These are phyloP conservation scores for Pseudogymnoascus sp. DNA, from an alignment of 2,329 filamentous ascomycete species.

Conservation along the genomic window DNA sequence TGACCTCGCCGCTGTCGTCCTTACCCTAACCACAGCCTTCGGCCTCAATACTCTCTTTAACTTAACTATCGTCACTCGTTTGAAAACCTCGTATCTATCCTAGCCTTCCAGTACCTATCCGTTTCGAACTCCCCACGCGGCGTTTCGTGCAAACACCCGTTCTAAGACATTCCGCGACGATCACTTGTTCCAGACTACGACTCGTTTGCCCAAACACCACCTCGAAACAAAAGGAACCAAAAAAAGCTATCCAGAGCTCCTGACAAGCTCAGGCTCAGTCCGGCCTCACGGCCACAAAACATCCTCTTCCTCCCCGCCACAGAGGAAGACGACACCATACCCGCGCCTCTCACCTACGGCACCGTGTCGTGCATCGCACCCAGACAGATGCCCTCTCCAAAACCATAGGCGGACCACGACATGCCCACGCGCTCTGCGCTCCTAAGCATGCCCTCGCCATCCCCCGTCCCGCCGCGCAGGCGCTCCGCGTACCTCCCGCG, in stretches of 20 bases:
- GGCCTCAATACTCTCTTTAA: not conserved
- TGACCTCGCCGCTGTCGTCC: not conserved
- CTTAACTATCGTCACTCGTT: slow-evolving; percentile 2
- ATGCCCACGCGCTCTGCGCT: slow-evolving; percentile 1
- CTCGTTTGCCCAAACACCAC: not conserved
- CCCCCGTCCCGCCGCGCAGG: not conserved
- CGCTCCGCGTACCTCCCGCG: not conserved
- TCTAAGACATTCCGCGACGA: not conserved
- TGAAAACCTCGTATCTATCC: not conserved
- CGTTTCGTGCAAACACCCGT: not conserved
- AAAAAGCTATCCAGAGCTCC: slow-evolving; percentile 1
- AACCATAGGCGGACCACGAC: not conserved
- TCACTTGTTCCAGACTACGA: not conserved
- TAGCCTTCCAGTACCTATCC: not conserved
- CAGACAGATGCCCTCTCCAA: slow-evolving; percentile 2
- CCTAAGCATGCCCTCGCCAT: not conserved
- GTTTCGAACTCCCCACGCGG: not conserved
- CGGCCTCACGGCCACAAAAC: not conserved
- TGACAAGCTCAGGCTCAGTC: not conserved
- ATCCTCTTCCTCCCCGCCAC: not conserved
- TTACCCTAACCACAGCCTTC: not conserved
- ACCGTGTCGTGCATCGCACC: not conserved
- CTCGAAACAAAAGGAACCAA: not conserved
- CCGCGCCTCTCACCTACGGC: not conserved
- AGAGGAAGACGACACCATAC: not conserved